Conservation (phyloP, 495 filamentous ascomycete species). For the Aspergillus steynii region DNA sequence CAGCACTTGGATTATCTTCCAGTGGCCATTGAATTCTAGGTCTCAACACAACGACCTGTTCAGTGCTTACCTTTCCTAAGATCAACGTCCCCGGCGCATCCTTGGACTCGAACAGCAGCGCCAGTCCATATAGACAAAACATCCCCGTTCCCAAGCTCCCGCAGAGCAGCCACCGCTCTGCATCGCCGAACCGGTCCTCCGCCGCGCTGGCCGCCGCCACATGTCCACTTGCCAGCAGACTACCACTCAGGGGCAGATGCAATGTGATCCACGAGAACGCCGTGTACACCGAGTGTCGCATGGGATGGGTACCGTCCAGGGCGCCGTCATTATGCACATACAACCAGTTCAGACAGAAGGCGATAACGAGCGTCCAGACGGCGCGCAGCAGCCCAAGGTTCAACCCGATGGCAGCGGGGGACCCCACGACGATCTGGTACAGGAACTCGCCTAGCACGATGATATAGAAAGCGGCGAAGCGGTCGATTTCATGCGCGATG, state of each 20-base stretch:
- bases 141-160: constrained; percentile 38
- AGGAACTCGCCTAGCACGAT: constrained; percentile 51
- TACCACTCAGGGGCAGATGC: constrained; percentile 42
- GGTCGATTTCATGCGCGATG: constrained; percentile 48
- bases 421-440: constrained; percentile 43
- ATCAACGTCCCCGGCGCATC: constrained; percentile 30
- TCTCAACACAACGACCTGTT: no score
- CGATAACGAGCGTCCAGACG: constrained; percentile 45
- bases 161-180: constrained; percentile 40
- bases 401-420: constrained; percentile 38
- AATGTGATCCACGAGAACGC: constrained; percentile 37
- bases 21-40: neutral
- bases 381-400: constrained; percentile 36
- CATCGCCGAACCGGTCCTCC: constrained; percentile 25
- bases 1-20: neutral
- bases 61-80: constrained; percentile 28
- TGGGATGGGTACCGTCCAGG: constrained; percentile 31
- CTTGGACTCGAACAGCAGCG: constrained; percentile 32
- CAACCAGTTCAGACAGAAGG: constrained; percentile 48
- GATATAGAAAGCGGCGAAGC: constrained; percentile 51
- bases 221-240: constrained; percentile 42
- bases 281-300: constrained; percentile 33
- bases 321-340: constrained; percentile 43
- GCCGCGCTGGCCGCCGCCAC: constrained; percentile 31
- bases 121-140: constrained; percentile 35